Evolutionary conservation across 2,329 filamentous ascomycete genomes (phyloP).

Genomic region (Hymenoscyphus fraxineus): DNA sequence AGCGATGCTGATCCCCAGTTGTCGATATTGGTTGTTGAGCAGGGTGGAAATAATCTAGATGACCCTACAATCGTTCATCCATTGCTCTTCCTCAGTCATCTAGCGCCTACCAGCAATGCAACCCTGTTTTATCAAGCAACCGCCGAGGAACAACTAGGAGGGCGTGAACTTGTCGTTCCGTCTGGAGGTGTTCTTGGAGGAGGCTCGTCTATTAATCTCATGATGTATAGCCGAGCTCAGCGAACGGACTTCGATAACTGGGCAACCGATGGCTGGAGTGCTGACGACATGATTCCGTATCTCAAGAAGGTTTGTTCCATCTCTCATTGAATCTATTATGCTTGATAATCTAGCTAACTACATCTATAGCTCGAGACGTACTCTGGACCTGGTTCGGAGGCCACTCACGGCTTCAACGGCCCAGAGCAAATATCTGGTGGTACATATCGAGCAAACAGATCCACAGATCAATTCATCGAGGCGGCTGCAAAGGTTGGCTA

Average conservation of each 20-base stretch:
- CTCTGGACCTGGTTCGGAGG: conserved; percentile 14
- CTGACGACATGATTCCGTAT: conserved; percentile 47
- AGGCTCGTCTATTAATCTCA: conserved; percentile 36
- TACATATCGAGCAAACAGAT: conserved; percentile 37
- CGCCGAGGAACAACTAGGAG: conserved; percentile 38
- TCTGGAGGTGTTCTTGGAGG: conserved; percentile 43
- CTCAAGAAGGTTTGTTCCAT: conserved; percentile 39
- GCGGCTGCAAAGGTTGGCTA: conserved; percentile 45
- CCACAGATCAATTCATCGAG: conserved; percentile 46
- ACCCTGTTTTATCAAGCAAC: conserved; percentile 44
- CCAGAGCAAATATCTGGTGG: conserved; percentile 52
- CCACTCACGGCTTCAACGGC: conserved; percentile 48
- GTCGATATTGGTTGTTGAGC: conserved; percentile 47
- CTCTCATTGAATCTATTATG: not conserved
- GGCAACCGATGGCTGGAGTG: conserved; percentile 46
- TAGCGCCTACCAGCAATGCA: conserved; percentile 42
- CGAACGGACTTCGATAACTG: conserved; percentile 46
- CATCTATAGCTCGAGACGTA: conserved; percentile 49
- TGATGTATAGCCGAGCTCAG: conserved; percentile 39
- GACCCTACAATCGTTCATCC: conserved; percentile 41
- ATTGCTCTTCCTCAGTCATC: conserved; percentile 40
- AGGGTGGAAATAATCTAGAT: conserved; percentile 45
- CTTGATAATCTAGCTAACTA: not conserved
- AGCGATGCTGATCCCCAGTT: conserved; percentile 42
- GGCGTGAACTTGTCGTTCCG: conserved; percentile 34